Evolutionary conservation across 2,329 filamentous ascomycete species (phyloP).

Genomic region (Cladosporium sp.): DNA sequence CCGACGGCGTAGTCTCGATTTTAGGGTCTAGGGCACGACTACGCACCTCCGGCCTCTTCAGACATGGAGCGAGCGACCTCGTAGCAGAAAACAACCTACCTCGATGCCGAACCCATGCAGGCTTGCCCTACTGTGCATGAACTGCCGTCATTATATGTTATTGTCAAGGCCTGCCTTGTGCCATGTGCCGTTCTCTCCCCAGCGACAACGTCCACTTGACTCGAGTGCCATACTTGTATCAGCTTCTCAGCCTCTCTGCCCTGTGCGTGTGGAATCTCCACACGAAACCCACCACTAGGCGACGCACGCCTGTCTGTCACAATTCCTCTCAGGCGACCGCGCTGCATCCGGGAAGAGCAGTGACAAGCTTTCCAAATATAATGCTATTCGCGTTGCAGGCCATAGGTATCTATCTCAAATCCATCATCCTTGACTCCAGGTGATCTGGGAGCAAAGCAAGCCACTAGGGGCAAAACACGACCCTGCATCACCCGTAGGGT

Average conservation of each 20-base stretch:
- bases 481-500: neutral
- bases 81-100: constrained; percentile 3
- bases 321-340: constrained; percentile 1
- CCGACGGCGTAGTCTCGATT: neutral
- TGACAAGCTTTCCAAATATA: neutral
- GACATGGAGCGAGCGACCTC: neutral
- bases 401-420: neutral
- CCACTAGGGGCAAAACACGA: neutral
- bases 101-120: constrained; percentile 2
- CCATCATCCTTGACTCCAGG: neutral
- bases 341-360: neutral
- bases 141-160: neutral
- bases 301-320: neutral
- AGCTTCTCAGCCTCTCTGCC: neutral
- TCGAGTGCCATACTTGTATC: neutral
- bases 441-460: neutral
- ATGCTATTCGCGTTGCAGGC: neutral
- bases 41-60: neutral
- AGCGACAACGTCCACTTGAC: neutral
- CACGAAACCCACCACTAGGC: constrained; percentile 1
- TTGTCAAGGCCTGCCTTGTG: neutral
- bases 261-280: neutral
- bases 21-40: constrained; percentile 2
- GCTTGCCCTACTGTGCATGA: neutral
- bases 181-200: neutral